Conservation (phyloP, 2,329 filamentous ascomycete species). For the Colletotrichum cereale region DNA sequence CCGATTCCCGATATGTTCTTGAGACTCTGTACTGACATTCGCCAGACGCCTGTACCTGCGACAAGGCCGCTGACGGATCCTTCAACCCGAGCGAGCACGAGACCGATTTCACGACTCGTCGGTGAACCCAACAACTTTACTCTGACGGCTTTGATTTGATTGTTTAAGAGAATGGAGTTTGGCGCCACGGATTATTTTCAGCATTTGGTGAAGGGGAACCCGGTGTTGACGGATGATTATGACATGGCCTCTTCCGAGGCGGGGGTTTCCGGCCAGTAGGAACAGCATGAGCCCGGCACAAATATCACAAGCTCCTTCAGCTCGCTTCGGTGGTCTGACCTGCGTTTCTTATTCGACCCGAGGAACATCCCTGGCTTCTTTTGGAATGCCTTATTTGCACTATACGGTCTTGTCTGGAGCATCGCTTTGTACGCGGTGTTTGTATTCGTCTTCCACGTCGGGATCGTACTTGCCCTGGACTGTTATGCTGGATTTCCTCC, state of each 20-base stretch:
- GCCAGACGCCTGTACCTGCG: constrained; percentile 82
- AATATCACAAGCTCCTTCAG: background rate
- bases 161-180: background rate
- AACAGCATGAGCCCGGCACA: background rate
- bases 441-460: background rate
- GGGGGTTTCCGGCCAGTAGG: background rate
- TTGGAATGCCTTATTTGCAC: background rate
- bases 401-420: background rate
- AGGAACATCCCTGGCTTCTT: background rate
- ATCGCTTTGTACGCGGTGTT: background rate
- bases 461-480: background rate
- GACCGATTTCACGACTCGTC: constrained; percentile 84
- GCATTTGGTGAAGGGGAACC: background rate
- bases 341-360: no score
- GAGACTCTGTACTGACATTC: background rate
- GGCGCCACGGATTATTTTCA: background rate
- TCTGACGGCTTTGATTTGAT: background rate
- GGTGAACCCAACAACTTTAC: constrained; percentile 4
- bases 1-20: background rate
- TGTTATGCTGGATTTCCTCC: no score
- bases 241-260: background rate
- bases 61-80: constrained; percentile 75
- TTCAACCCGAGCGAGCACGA: constrained; percentile 74
- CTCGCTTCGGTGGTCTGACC: background rate
- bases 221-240: constrained; percentile 2